Evolutionary conservation across 208 protist species (phyloP).

Genomic region (Leishmania mexicana): DNA sequence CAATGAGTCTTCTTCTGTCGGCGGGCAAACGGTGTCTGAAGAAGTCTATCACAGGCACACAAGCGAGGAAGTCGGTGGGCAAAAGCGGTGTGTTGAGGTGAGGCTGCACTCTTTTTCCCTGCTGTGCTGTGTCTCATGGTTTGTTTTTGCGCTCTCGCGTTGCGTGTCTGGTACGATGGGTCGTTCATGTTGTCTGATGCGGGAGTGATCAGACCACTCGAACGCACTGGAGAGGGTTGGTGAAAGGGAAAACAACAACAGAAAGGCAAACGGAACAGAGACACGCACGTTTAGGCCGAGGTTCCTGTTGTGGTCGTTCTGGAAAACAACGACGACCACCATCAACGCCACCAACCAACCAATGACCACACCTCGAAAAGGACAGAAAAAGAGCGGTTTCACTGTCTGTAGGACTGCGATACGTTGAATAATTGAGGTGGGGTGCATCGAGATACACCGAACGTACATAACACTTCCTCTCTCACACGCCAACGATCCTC

Average conservation of each 20-base stretch:
- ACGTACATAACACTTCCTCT: neutral
- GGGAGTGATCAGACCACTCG: neutral
- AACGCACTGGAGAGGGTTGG: neutral
- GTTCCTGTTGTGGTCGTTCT: neutral
- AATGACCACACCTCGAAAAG: neutral
- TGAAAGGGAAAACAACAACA: neutral
- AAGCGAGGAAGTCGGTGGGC: no score
- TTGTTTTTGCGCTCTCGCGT: neutral
- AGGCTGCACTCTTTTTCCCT: no score
- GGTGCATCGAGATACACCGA: neutral
- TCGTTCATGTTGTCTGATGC: neutral
- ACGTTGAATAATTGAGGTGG: neutral
- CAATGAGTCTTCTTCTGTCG: no score
- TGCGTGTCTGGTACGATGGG: neutral
- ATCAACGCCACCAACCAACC: neutral
- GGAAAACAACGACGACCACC: neutral
- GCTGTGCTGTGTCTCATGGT: no score
- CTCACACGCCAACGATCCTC: neutral
- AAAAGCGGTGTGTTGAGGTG: no score
- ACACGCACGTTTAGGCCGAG: neutral
- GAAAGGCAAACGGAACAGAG: neutral
- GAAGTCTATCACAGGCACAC: no score
- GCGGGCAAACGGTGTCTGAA: no score
- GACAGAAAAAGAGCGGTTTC: neutral
- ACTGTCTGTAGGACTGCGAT: neutral